Base-by-base conservation (phyloP, 495 filamentous ascomycete species). In the Daldinia loculata region DNA sequence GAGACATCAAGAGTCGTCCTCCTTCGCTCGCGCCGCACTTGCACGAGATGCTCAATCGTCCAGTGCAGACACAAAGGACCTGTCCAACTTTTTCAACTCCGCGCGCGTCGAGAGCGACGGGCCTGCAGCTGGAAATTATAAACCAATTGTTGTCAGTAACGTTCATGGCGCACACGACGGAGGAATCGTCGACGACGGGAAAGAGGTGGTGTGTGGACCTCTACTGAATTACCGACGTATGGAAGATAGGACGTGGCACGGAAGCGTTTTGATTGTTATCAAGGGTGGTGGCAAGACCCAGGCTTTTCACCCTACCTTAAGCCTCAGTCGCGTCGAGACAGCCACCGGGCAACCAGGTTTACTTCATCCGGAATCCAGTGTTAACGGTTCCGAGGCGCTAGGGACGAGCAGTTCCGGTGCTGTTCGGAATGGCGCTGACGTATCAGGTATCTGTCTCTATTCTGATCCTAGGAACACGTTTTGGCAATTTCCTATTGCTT, bases 181-280 rank as follows among this genome's bases (percentile, higher is more conserved):
- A 50, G 45, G 41, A 30, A 34, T 55, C 27, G 41, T 43, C 17
- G 51, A 63, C 26, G 80, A 85, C 57, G 83, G 80, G 55, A 79
- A 88, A 59, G 86, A 94, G 64, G 83, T 97, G 19, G 82, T 91
- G 36, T 92, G 90, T 71, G 94, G 94, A 14, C 94, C 94, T 8
- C 79, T 97, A 62, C 79, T 97, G 72, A 97, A 97, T 79, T 93
- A 95, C 77, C 87, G 89, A 69, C 89, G 90, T 75, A 95, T 94
- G 91, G 89, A 90, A 78, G 85, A 86, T 45, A 82, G 81, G 56
- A 73, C 76, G n/a, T 97, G 93, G 94, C 84, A 91, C 73, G 93
- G 94, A 30, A 95, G 91, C 75, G 91, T 97, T 14, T 80, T 97
- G 75, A 82, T 97, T 56, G 92, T 97, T 41, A 91, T 88, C 38